These are phyloP conservation scores for Pseudognaphalium luteoalbum DNA, from an alignment of 129 eudicot species.

Conservation along the genomic window DNA sequence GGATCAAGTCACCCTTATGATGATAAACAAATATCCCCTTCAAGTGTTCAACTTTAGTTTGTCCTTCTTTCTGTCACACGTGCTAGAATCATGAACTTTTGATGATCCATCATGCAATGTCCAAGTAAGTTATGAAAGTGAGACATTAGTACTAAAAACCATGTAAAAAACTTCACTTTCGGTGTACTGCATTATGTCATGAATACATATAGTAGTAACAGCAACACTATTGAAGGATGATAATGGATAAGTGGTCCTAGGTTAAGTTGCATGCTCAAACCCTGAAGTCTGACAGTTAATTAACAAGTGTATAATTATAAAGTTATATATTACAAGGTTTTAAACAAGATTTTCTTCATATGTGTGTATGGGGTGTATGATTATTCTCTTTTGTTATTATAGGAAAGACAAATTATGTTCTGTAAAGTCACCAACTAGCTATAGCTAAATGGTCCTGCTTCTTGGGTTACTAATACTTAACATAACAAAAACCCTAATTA, in stretches of 20 bases:
- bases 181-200: constrained; percentile 29
- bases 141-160: constrained; percentile 20
- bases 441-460: constrained; percentile 35
- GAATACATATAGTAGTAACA: not conserved
- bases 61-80: constrained; percentile 29
- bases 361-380: constrained; percentile 44
- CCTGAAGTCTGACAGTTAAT: constrained; percentile 29
- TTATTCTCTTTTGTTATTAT: constrained; percentile 30
- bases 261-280: constrained; percentile 33
- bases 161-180: constrained; percentile 22
- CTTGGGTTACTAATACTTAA: constrained; percentile 28
- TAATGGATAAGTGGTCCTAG: constrained; percentile 45
- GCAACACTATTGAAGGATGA: constrained; percentile 23
- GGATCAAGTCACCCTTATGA: constrained; percentile 5
- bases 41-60: constrained; percentile 26
- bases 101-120: constrained; percentile 10
- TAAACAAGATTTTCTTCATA: constrained; percentile 21
- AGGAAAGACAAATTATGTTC: constrained; percentile 29
- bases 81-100: constrained; percentile 18
- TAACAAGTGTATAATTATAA: constrained; percentile 17
- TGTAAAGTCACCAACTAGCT: constrained; percentile 34
- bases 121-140: constrained; percentile 29
- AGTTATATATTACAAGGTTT: constrained; percentile 14
- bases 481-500: constrained; percentile 19
- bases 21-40: constrained; percentile 26